Conservation (phyloP, 345 rosid species). For the Heritiera fomes region DNA sequence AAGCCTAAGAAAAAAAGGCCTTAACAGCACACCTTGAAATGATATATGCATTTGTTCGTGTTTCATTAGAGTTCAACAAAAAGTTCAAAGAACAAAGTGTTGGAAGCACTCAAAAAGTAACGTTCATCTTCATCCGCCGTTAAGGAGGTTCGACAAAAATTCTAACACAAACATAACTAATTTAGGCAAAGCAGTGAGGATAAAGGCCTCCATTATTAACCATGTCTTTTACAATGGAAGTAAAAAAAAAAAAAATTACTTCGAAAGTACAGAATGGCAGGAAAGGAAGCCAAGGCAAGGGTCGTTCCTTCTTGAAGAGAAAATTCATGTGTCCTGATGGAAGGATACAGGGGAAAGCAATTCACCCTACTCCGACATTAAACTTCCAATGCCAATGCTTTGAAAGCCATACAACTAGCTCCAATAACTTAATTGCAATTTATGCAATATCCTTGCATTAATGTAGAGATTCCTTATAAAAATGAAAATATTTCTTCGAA, state of each 20-base stretch:
- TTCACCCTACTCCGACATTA: constrained; percentile 10
- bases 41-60: too few relatives aligned
- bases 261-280: not conserved
- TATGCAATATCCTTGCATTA: not conserved
- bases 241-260: not conserved
- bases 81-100: too few relatives aligned
- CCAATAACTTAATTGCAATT: not conserved
- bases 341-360: not conserved
- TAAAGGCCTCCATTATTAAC: not conserved
- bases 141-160: too few relatives aligned
- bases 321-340: not conserved
- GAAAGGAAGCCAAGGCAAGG: not conserved
- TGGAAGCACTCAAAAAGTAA: too few relatives aligned
- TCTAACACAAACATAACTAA: not conserved
- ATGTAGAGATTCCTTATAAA: not conserved
- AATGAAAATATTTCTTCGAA: not conserved
- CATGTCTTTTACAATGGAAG: constrained; percentile 1
- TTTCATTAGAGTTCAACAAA: too few relatives aligned
- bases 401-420: constrained; percentile 10
- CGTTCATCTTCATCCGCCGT: too few relatives aligned
- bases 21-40: too few relatives aligned
- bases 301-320: not conserved
- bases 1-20: too few relatives aligned
- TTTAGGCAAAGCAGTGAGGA: not conserved
- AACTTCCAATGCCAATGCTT: not conserved